Evolutionary conservation across 2,329 filamentous ascomycete genomes (phyloP).

Genomic region (Lachnellula hyalina): DNA sequence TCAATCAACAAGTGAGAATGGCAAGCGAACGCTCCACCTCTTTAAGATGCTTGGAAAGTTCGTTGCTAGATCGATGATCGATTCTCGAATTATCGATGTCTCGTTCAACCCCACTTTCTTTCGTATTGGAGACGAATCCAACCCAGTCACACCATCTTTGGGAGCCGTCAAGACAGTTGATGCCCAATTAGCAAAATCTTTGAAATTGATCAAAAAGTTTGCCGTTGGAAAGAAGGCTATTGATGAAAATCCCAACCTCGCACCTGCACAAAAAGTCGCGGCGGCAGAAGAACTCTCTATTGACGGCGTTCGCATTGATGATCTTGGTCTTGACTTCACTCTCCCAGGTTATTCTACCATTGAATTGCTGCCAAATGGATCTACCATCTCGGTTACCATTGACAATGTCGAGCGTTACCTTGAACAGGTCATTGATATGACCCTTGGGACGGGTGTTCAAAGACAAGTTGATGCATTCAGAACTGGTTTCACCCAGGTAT

Average conservation of each 20-base stretch:
- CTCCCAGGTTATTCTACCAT: constrained; percentile 86
- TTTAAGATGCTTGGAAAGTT: constrained; percentile 97
- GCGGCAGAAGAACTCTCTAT: constrained; percentile 66
- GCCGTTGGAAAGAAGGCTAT: constrained; percentile 76
- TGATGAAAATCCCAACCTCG: constrained; percentile 63
- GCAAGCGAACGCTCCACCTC: constrained; percentile 80
- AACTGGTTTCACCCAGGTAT: constrained; percentile 87
- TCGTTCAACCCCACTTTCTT: constrained; percentile 98
- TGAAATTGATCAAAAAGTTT: constrained; percentile 84
- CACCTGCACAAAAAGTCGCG: constrained; percentile 62
- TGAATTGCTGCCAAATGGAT: constrained; percentile 71
- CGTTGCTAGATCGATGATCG: constrained; percentile 95
- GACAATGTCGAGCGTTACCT: constrained; percentile 89
- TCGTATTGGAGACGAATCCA: constrained; percentile 69
- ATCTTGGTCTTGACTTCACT: constrained; percentile 89
- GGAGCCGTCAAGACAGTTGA: constrained; percentile 89
- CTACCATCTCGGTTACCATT: constrained; percentile 72
- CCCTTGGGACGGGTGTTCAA: constrained; percentile 80
- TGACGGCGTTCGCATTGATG: constrained; percentile 74
- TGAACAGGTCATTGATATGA: constrained; percentile 86
- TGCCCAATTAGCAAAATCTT: constrained; percentile 74
- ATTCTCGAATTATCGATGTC: constrained; percentile 95
- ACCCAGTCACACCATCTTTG: constrained; percentile 71
- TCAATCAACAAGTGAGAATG: constrained; percentile 67
- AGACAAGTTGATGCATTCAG: constrained; percentile 89